Conservation (phyloP, 108 stramenopile species). For the Schizochytrium sp. region DNA sequence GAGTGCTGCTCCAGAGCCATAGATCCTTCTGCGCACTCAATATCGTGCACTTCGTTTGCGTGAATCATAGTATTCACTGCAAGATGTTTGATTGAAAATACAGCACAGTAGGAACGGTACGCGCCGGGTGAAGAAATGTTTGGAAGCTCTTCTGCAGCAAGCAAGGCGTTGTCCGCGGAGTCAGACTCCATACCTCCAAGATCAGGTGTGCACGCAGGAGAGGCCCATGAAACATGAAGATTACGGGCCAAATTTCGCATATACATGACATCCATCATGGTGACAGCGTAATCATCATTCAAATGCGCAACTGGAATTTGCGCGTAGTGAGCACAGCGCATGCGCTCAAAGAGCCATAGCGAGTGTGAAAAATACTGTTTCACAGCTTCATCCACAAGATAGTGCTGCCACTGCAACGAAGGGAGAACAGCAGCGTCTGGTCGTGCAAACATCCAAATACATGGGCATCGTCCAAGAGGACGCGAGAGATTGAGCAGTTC, state of each 20-base stretch:
- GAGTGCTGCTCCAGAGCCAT: constrained; percentile 17
- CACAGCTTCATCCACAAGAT: constrained; percentile 83
- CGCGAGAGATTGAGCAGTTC: constrained; percentile 82
- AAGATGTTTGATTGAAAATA: constrained; percentile 89
- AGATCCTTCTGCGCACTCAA: constrained; percentile 32
- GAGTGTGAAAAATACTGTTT: constrained; percentile 85
- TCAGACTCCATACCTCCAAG: constrained; percentile 79
- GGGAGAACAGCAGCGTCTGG: constrained; percentile 83
- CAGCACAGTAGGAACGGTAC: constrained; percentile 92
- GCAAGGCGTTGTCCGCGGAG: constrained; percentile 29
- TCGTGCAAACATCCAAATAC: constrained; percentile 84
- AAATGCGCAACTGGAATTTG: constrained; percentile 93
- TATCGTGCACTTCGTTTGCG: constrained; percentile 56
- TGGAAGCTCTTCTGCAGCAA: constrained; percentile 47
- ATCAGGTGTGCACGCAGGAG: constrained; percentile 83
- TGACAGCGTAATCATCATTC: constrained; percentile 81
- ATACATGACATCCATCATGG: constrained; percentile 86
- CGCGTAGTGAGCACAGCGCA: constrained; percentile 83
- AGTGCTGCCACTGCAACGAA: constrained; percentile 90
- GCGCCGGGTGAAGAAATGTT: constrained; percentile 77
- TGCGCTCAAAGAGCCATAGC: constrained; percentile 82
- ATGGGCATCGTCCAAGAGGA: constrained; percentile 84
- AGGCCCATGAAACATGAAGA: constrained; percentile 94
- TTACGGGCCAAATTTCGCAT: constrained; percentile 82
- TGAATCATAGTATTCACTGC: constrained; percentile 89